These are phyloP conservation scores for Paecilomyces dactylethromorphus DNA, from an alignment of 2,329 filamentous ascomycete genomes.

Conservation along the genomic window DNA sequence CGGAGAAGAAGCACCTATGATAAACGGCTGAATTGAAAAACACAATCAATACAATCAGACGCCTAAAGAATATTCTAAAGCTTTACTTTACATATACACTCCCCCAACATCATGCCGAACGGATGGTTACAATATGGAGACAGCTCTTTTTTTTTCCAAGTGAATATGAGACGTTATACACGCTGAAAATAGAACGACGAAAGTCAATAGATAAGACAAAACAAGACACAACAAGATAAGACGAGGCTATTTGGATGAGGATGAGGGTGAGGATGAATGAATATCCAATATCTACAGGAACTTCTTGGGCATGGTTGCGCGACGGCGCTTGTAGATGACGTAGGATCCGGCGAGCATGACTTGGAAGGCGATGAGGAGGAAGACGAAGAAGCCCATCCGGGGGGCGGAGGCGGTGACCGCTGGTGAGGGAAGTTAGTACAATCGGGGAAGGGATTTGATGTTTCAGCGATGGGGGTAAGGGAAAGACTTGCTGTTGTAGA, in stretches of 20 bases:
- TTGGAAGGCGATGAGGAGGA: slow-evolving; percentile 69
- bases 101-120: not conserved
- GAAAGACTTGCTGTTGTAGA: slow-evolving; percentile 42
- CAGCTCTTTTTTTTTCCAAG: not conserved
- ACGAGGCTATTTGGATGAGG: no score
- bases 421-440: slow-evolving; percentile 13
- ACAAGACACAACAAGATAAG: no score
- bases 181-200: not conserved
- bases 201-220: no score
- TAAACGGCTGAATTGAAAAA: not conserved
- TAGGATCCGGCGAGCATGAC: slow-evolving; percentile 63
- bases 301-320: slow-evolving; percentile 77
- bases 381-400: slow-evolving; percentile 57
- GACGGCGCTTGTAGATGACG: slow-evolving; percentile 71
- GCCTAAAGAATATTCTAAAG: not conserved
- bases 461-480: not conserved
- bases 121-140: not conserved
- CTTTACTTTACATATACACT: not conserved
- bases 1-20: not conserved
- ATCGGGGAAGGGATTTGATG: not conserved
- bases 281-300: slow-evolving; percentile 60
- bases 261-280: no score
- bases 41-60: not conserved
- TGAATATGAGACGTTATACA: not conserved
- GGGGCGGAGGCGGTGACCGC: slow-evolving; percentile 50